Percentiles rank a stretch among this genome's conserved stretches.
Evolutionary conservation across 306 rosid species (phyloP).

Genomic region (Prunus mira): DNA sequence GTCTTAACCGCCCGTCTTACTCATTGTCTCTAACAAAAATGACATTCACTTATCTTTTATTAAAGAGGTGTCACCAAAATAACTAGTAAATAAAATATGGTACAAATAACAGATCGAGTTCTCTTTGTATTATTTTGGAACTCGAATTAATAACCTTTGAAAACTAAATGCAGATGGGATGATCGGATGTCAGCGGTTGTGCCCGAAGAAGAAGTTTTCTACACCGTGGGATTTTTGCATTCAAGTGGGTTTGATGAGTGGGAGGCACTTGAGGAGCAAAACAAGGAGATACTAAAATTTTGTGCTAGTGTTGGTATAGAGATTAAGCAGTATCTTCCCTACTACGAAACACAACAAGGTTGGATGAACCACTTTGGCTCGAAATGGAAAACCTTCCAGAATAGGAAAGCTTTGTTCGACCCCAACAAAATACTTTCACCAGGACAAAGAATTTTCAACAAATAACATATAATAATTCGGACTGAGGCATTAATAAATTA

Average conservation of each 20-base stretch:
- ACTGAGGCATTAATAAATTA: neutral
- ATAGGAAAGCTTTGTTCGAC: slow-evolving; percentile 63
- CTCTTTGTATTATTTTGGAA: neutral
- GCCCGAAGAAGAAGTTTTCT: slow-evolving; percentile 84
- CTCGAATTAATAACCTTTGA: neutral
- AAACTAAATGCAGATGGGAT: slow-evolving; percentile 62
- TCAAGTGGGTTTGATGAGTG: slow-evolving; percentile 67
- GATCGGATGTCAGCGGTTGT: slow-evolving; percentile 61
- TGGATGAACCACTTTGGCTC: slow-evolving; percentile 77
- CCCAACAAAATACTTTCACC: slow-evolving; percentile 87
- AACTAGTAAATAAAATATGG: neutral
- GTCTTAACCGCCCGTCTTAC: neutral
- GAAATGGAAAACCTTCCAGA: slow-evolving; percentile 60
- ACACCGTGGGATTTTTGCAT: slow-evolving; percentile 71
- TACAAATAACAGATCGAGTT: neutral
- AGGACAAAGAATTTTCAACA: slow-evolving; percentile 68
- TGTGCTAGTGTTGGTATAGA: slow-evolving; percentile 52
- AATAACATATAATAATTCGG: neutral
- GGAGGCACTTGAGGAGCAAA: slow-evolving; percentile 60
- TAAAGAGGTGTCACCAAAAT: neutral
- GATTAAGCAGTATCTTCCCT: slow-evolving; percentile 73
- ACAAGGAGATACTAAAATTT: slow-evolving; percentile 57
- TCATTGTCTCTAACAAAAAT: neutral
- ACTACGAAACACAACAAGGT: slow-evolving; percentile 45
- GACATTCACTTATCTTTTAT: too few species aligned